Evolutionary conservation across 2,329 filamentous ascomycete genomes (phyloP).

Genomic region (Akanthomyces lecanii): DNA sequence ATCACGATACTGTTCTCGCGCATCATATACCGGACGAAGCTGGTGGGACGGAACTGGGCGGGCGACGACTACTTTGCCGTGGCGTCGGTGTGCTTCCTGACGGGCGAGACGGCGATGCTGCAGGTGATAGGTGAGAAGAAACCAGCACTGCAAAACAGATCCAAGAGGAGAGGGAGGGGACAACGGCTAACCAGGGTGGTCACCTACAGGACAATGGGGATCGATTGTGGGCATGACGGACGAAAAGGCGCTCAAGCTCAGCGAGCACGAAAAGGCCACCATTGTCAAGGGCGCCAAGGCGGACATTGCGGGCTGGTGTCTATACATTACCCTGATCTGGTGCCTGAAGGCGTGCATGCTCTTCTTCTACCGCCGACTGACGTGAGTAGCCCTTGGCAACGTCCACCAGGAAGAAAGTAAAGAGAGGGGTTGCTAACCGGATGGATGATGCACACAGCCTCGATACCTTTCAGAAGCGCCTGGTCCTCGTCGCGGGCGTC

Average conservation of each 20-base stretch:
- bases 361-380: conserved; percentile 36
- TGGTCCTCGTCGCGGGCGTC: conserved; percentile 21
- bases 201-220: conserved; percentile 22
- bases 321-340: conserved; percentile 37
- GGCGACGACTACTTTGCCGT: conserved; percentile 41
- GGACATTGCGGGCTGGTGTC: conserved; percentile 31
- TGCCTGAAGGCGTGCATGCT: conserved; percentile 36
- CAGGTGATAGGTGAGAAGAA: conserved; percentile 30
- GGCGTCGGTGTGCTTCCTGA: conserved; percentile 35
- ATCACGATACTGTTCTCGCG: conserved; percentile 34
- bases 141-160: too few species aligned
- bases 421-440: too few species aligned
- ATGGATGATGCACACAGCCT: conserved; percentile 16
- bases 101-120: conserved; percentile 26
- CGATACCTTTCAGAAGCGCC: conserved; percentile 21
- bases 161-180: neutral
- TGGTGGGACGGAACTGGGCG: conserved; percentile 38
- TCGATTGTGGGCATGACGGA: conserved; percentile 24
- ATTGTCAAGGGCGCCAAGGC: conserved; percentile 23
- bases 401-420: too few species aligned
- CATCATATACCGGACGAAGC: conserved; percentile 35
- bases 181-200: neutral
- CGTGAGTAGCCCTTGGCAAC: conserved; percentile 25
- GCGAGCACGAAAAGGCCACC: conserved; percentile 15
- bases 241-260: conserved; percentile 19